Evolutionary conservation across 345 rosid species (phyloP), one percentile per base, ranked within the genome.

Genomic region (Clausena lansium): DNA sequence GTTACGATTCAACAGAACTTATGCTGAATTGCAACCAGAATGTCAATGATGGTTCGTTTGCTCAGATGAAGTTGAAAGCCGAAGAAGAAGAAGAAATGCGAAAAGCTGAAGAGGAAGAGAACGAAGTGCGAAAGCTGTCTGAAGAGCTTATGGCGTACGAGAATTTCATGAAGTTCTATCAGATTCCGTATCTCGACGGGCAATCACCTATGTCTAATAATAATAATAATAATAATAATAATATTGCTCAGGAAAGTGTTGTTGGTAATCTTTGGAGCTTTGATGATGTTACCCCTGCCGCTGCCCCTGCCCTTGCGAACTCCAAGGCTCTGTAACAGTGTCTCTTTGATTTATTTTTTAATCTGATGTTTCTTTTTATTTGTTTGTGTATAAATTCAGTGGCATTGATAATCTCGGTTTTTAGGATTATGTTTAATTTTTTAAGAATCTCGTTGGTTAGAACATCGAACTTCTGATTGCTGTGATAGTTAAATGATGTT

Each of bases 61-160:
- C 6, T 9, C 67, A 73, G 52, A 68, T 70, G 63, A 70, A 55
- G 71, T 76, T 27, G 75, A 81, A 71, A 45, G 17, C 50, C 50
- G 50, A 13, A 52, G 57, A 52, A 25, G 83, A 62, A 41, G 77
- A 76, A 65, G 67, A 78, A 17, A 67, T 50, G 78, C 47, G 54
- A 72, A 69, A 74, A 61, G 81, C 68, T 79, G 77, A 66, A 75
- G 86, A 81, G 81, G 87, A 78, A 59, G 81, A 81, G 35, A 82
- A 76, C 65, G 87, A 88, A 74, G 87, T 87, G 35, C 86, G 77
- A 83, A 88, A 80, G 76, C 81, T 91, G 45, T 85, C 94, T 14
- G 92, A 90, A 80, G 98, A 94, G 82, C 88, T 94, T 24, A 85
- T 88, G 86, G 94, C 89, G 3, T 94, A 84, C 41, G 97, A 94